Base-by-base conservation (phyloP, 495 filamentous ascomycete genomes). In the Neurospora tetraspora region DNA sequence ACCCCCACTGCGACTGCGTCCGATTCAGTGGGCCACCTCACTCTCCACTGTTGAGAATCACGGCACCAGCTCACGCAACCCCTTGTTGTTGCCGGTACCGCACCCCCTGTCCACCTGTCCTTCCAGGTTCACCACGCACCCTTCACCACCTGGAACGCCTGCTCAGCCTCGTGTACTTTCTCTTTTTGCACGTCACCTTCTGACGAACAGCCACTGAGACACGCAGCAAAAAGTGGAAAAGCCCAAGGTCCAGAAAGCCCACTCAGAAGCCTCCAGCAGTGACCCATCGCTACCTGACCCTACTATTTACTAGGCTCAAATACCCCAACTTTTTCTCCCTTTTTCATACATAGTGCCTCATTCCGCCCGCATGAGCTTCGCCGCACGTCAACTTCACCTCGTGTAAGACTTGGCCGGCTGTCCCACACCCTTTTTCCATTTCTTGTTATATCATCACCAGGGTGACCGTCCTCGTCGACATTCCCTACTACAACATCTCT, bases 121-220 rank as follows among this genome's bases (percentile, higher is more conserved):
- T 47, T 40, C 74, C 74, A 68, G 74, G 65, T 53, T 47, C 38
- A 20, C 76, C 47, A 71, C 70, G 37, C 72, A 69, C 76, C 71
- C 68, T 59, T 76, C 73, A 73, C 78, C 77, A 71, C 75, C 77
- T 76, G 74, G 78, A 75, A 76, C 74, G 75, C 78, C 77, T 72
- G 65, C 79, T 80, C 79, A 80, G 78, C 79, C 79, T 79, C 79
- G 79, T 81, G 79, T 70, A 71, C 77, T 65, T 65, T 34, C 53
- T 36, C 14, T 65, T 34, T 36, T 71, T 71, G 76, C 77, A 80
- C 78, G 77, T 80, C 80, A 80, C 78, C 53, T 65, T 70, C 69
- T 72, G 74, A 71, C 72, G 70, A 73, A 53, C 27, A 78, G 76
- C 79, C 79, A 76, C 76, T 75, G 79, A 78, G 76, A 80, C 79